Conservation (phyloP, 139 green algal species). For the Pleodorina starrii region DNA sequence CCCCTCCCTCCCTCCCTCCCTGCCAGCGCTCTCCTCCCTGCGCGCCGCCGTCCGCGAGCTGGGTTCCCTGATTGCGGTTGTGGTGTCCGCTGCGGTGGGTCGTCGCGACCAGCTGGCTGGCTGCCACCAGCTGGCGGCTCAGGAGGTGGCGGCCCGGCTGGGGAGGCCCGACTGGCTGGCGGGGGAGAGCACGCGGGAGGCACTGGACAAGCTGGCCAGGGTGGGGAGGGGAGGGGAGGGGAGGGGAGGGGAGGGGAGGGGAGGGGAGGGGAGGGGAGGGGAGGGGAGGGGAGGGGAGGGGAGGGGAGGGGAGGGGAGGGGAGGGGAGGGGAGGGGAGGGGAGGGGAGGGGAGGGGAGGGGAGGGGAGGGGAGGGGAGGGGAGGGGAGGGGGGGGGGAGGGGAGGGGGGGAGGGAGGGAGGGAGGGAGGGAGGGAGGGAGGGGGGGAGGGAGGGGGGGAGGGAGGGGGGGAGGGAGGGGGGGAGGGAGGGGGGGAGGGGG, state of each 20-base stretch:
- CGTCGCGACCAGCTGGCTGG: background rate
- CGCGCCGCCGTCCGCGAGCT: conserved; percentile 27
- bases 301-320: background rate
- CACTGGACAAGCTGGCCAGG: conserved; percentile 26
- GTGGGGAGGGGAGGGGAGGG: conserved; percentile 19
- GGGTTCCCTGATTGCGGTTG: background rate
- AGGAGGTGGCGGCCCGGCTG: conserved; percentile 20
- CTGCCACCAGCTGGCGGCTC: background rate
- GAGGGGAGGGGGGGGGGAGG: background rate
- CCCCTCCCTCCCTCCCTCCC: background rate
- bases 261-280: background rate
- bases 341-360: too few species aligned
- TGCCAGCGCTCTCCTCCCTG: conserved; percentile 24
- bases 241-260: background rate
- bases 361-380: background rate
- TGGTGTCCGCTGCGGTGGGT: background rate
- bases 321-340: background rate
- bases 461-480: too few species aligned
- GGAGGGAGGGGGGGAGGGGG: too few species aligned
- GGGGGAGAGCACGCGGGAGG: background rate
- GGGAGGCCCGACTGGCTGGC: conserved; percentile 49
- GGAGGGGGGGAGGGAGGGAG: too few species aligned
- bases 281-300: background rate
- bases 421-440: too few species aligned
- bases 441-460: too few species aligned